These are phyloP conservation scores for Cercospora beticola DNA, from an alignment of 2,329 filamentous ascomycete genomes.

Conservation along the genomic window DNA sequence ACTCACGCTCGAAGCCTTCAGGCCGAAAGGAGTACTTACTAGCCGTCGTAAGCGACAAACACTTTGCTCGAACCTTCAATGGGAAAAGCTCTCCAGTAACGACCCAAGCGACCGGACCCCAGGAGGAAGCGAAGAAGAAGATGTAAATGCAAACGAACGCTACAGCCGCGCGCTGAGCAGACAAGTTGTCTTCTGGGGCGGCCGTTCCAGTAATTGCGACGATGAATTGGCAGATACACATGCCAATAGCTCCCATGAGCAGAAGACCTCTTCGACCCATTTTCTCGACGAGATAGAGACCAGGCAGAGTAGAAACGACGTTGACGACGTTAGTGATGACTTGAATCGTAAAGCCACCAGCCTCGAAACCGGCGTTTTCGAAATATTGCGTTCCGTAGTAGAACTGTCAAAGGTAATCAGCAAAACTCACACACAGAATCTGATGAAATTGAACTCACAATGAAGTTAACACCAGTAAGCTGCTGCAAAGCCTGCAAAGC, in stretches of 20 bases:
- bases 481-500: slow-evolving; percentile 76
- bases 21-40: neutral
- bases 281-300: slow-evolving; percentile 58
- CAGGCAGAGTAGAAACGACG: slow-evolving; percentile 71
- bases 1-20: neutral
- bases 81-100: slow-evolving; percentile 43
- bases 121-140: slow-evolving; percentile 30
- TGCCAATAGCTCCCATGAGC: slow-evolving; percentile 71
- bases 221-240: slow-evolving; percentile 57
- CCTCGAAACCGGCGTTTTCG: slow-evolving; percentile 39
- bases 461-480: slow-evolving; percentile 54
- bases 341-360: slow-evolving; percentile 26
- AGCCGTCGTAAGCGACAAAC: slow-evolving; percentile 27
- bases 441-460: slow-evolving; percentile 1
- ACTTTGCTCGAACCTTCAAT: slow-evolving; percentile 39
- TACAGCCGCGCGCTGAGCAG: slow-evolving; percentile 26
- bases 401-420: neutral
- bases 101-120: slow-evolving; percentile 40
- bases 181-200: slow-evolving; percentile 16
- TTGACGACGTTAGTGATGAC: slow-evolving; percentile 61
- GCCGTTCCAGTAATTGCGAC: slow-evolving; percentile 49
- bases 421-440: neutral
- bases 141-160: slow-evolving; percentile 32
- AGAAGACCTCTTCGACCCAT: slow-evolving; percentile 73
- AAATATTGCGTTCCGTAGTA: slow-evolving; percentile 69